Evolutionary conservation across 179 eudicot species (phyloP), one percentile per base, ranked within the genome.

Genomic region (Camellia oleifera): DNA sequence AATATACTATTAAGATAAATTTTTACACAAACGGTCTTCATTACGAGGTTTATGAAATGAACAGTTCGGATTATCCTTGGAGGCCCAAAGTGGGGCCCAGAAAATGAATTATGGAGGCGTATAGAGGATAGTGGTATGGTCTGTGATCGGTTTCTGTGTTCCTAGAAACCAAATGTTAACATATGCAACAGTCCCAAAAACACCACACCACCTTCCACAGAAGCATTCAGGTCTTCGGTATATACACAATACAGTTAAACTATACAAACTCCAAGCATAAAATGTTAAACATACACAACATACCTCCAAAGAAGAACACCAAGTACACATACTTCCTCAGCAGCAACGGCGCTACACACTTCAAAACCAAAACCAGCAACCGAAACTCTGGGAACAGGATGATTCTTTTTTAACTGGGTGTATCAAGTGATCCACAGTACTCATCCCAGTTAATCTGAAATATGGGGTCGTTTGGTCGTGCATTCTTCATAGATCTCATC

Each of bases 371-470:
- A 65, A 64, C 61, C 42, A 18, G 72, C n/a, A 8, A 13, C 70
- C 4, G 7, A 17, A 74, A 48, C 64, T 74, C 20, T 7, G 42
- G 50, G 17, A 44, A 4, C 61, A 1, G 3, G 10, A 7, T 14
- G 50, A 52, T 32, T 54, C 56, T 68, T 57, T 23, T 9, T 23
- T 9, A 69, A 69, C 40, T 12, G 60, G 72, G 67, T 56, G 76
- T 6, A 64, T 70, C 80, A 63, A 76, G 80, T 32, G 80, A 58
- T 4, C 65, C 86, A 61, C 57, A 62, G 65, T 60, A 79, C 3
- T 17, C 83, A 17, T 81, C 87, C 84, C 78, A 82, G 66, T 87
- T 68, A 0, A 82, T 72, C 81, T 87, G 83, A 69, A 82, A 82
- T 10, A 82, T 40, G 18, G 85, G 69, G 60, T 87, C 88, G 11